phyloP scores from a whole-genome alignment of 2,329 filamentous ascomycete species.

The Atkinsonella hypoxylon region DNA sequence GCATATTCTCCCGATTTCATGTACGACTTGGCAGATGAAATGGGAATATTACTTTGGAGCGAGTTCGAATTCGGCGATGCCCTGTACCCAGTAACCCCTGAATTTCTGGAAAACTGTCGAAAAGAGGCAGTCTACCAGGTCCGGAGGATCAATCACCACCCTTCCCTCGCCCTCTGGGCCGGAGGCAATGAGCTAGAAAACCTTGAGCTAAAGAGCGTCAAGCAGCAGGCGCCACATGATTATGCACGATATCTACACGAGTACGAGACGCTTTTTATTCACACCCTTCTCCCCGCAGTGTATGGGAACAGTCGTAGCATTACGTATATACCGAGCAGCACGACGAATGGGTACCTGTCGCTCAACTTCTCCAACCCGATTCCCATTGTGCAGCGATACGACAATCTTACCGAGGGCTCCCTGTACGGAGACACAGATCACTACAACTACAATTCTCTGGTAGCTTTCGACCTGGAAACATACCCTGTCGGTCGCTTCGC shows the following conservation, averaged over 20 bases:
- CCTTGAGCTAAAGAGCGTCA: constrained; percentile 32
- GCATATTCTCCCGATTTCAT: constrained; percentile 50
- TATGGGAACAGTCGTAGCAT: constrained; percentile 48
- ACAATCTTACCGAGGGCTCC: constrained; percentile 35
- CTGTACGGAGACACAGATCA: constrained; percentile 50
- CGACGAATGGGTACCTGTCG: constrained; percentile 43
- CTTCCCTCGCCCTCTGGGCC: constrained; percentile 40
- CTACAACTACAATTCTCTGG: constrained; percentile 43
- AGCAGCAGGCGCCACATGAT: constrained; percentile 26
- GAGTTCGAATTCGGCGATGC: constrained; percentile 52
- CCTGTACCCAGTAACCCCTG: constrained; percentile 41
- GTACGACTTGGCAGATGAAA: constrained; percentile 50
- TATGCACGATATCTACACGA: constrained; percentile 24
- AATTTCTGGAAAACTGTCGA: constrained; percentile 42
- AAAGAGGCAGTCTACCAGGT: constrained; percentile 48
- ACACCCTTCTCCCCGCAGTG: constrained; percentile 40
- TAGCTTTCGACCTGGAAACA: constrained; percentile 39
- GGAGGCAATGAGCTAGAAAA: constrained; percentile 50
- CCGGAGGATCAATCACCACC: constrained; percentile 48
- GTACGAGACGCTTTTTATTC: constrained; percentile 47
- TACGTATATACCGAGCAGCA: constrained; percentile 48
- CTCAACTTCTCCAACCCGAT: constrained; percentile 40
- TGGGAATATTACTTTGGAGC: constrained; percentile 48
- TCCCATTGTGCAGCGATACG: constrained; percentile 44
- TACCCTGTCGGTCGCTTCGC: constrained; percentile 49